phyloP scores from a whole-genome alignment of 306 rosid genomes.

The Fragaria ananassa region DNA sequence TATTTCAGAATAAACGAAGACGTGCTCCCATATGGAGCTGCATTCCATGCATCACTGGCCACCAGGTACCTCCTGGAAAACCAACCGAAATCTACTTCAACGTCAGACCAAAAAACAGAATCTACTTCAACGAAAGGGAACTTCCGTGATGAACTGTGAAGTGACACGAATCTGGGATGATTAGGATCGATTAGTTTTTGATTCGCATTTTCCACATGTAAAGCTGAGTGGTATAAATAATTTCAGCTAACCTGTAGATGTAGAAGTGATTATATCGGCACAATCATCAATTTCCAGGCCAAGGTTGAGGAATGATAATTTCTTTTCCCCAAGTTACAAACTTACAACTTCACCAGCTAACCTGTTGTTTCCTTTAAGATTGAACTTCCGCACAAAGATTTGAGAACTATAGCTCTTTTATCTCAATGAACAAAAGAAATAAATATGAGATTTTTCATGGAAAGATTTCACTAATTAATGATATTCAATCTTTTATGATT shows the following conservation, averaged over 20 bases:
- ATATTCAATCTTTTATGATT: not conserved
- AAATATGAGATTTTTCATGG: not conserved
- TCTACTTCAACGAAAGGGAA: conserved; percentile 2
- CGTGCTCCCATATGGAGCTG: conserved; percentile 49
- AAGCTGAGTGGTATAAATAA: conserved; percentile 12
- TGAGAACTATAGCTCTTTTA: not conserved
- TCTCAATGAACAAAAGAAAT: not conserved
- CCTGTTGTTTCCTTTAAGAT: too few relatives aligned
- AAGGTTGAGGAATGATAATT: not conserved
- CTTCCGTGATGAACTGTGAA: conserved; percentile 35
- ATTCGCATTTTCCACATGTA: not conserved
- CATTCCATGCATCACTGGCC: conserved; percentile 42
- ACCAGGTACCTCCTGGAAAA: conserved; percentile 34
- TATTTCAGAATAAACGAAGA: conserved; percentile 38
- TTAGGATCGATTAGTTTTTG: not conserved
- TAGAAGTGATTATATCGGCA: not conserved
- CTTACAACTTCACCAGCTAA: not conserved
- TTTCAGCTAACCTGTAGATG: conserved; percentile 2
- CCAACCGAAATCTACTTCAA: conserved; percentile 15
- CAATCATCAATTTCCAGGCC: not conserved
- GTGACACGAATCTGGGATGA: not conserved
- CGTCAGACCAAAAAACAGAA: not conserved
- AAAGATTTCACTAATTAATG: not conserved
- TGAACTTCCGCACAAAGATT: not conserved
- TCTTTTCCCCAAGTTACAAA: too few relatives aligned